Evolutionary conservation across 106 monocot genomes (phyloP).

Genomic region (Dioscorea zingiberensis): DNA sequence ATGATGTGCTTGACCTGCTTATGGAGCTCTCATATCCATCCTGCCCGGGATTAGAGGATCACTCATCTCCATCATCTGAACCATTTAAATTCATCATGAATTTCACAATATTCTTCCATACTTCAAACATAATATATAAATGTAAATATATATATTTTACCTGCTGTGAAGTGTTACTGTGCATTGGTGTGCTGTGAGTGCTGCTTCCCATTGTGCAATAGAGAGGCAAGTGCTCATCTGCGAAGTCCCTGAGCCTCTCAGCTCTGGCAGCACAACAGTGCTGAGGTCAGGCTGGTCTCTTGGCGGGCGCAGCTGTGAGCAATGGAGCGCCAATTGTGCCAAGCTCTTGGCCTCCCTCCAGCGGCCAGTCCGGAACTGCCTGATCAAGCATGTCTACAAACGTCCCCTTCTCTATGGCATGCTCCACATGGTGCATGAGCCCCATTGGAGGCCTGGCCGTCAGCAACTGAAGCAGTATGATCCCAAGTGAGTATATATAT

Average conservation of each 20-base stretch:
- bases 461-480: conserved; percentile 54
- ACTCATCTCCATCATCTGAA: no score
- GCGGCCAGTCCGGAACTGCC: conserved; percentile 38
- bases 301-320: conserved; percentile 30
- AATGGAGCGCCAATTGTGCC: conserved; percentile 30
- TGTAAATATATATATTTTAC: no score
- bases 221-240: conserved; percentile 2
- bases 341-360: conserved; percentile 21
- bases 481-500: conserved; percentile 55
- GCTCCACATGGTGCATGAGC: conserved; percentile 26
- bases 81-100: no score
- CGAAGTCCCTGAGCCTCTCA: conserved; percentile 16
- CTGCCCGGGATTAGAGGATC: no score
- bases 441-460: conserved; percentile 57
- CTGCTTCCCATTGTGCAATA: no score
- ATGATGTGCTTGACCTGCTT: no score
- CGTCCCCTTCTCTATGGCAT: conserved; percentile 36
- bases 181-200: no score
- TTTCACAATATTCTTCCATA: no score
- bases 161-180: no score
- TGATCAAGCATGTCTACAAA: conserved; percentile 36
- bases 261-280: conserved; percentile 35
- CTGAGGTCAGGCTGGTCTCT: conserved; percentile 48
- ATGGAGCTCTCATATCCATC: no score
- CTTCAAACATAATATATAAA: no score